Base-by-base conservation (phyloP, 2,329 filamentous ascomycete genomes). In the Aureobasidium namibiae region DNA sequence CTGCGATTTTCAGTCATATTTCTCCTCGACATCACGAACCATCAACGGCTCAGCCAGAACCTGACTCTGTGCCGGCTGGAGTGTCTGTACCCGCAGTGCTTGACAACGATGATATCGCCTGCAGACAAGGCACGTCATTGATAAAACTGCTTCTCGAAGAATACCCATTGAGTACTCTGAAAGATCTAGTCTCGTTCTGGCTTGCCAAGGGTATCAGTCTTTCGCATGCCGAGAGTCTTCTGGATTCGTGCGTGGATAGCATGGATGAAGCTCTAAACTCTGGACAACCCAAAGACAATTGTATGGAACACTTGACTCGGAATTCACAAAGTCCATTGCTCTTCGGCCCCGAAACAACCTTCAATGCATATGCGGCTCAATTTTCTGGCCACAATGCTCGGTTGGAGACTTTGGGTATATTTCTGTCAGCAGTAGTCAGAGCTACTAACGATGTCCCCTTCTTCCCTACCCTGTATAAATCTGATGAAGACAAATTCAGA, bases 331-430 rank as follows among this genome's bases (percentile, higher is more conserved):
- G 57, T 23, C 61, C 61, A 14, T 53, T 66, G n/a, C 26, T 48
- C 1, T 52, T 56, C 14, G 42, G 36, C n/a, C 34, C 26, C 3
- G 52, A 44, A 16, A 52, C 50, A 14, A 62, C 46, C 3, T 31
- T 61, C 5, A 52, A 61, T 23, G 48, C 56, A 23, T 64, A 63
- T 24, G 56, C 36, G 34, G 64, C 39, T 36, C 60, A 62, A 18
- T 63, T 65, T 29, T 64, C 60, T 18, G 45, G 53, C 4, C 50
- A 68, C 18, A 68, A 71, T 59, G 61, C 67, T 13, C 71, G 74
- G 11, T 76, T 74, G 74, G 75, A 76, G 49, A 72, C 72, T 0
- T 50, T 77, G 1, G 73, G 72, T 1, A 65, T 74, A 39, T 70
- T 77, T 10, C 68, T 77, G 21, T 67, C 72, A 4, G 66, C 70